These are phyloP conservation scores for Sugiyamaella novakii DNA, from an alignment of 1,139 yeast genomes.

Conservation along the genomic window DNA sequence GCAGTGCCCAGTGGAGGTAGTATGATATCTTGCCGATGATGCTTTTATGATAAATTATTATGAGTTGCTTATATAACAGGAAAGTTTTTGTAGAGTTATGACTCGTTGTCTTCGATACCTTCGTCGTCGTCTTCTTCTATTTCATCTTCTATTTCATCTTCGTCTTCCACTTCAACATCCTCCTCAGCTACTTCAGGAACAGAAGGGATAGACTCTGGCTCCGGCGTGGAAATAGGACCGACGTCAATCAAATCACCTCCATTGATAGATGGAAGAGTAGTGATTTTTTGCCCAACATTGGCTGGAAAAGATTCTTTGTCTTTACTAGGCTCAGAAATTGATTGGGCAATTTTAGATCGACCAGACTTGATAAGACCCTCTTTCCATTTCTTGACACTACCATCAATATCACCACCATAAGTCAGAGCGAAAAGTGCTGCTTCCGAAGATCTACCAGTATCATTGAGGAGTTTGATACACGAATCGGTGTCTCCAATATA, in stretches of 20 bases:
- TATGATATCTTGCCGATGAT: too few relatives aligned
- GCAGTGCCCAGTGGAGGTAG: background rate
- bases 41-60: slow-evolving; percentile 15
- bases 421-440: slow-evolving; percentile 81
- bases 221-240: slow-evolving; percentile 27
- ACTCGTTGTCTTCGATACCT: background rate
- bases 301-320: slow-evolving; percentile 39
- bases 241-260: slow-evolving; percentile 36
- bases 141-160: slow-evolving; percentile 8
- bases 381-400: slow-evolving; percentile 68
- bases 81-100: too few relatives aligned
- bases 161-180: slow-evolving; percentile 17
- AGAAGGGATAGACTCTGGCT: slow-evolving; percentile 24
- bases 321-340: slow-evolving; percentile 36
- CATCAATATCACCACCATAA: slow-evolving; percentile 59
- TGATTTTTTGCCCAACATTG: slow-evolving; percentile 36
- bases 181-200: slow-evolving; percentile 19
- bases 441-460: slow-evolving; percentile 75
- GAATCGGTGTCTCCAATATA: slow-evolving; percentile 67
- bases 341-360: slow-evolving; percentile 59
- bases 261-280: slow-evolving; percentile 30
- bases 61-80: background rate
- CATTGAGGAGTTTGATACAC: slow-evolving; percentile 66
- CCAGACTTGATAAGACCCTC: slow-evolving; percentile 53
- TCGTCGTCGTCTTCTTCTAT: background rate